Evolutionary conservation across 768 basidiomycete genomes (phyloP).

Genomic region (Punctularia strigosozonata): DNA sequence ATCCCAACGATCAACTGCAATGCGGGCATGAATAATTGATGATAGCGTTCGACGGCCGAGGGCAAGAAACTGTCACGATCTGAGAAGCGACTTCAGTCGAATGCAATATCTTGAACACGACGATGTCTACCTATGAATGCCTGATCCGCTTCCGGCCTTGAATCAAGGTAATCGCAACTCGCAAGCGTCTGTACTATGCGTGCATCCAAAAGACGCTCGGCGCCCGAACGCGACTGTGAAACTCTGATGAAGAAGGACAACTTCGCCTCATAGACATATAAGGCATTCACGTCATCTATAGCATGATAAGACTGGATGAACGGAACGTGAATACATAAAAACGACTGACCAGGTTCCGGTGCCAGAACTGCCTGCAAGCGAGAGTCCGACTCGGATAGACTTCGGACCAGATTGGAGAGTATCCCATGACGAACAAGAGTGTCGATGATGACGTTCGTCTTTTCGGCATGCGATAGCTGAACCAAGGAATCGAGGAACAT

Average conservation of each 20-base stretch:
- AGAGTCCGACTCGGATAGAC: constrained; percentile 73
- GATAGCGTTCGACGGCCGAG: constrained; percentile 78
- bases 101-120: neutral
- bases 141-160: constrained; percentile 74
- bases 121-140: constrained; percentile 58
- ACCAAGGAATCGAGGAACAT: constrained; percentile 78
- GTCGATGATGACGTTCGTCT: constrained; percentile 48
- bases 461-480: constrained; percentile 58
- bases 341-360: constrained; percentile 73
- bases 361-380: constrained; percentile 67
- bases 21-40: constrained; percentile 81
- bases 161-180: constrained; percentile 80
- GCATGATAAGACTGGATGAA: neutral
- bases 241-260: constrained; percentile 82
- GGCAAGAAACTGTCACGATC: constrained; percentile 84
- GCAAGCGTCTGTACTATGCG: constrained; percentile 64
- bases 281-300: constrained; percentile 75
- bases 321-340: neutral
- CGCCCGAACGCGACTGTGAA: constrained; percentile 72
- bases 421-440: constrained; percentile 64
- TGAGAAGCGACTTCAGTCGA: constrained; percentile 18
- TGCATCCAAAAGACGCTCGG: constrained; percentile 73
- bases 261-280: constrained; percentile 93
- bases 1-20: constrained; percentile 73
- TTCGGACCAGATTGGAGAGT: constrained; percentile 68